Conservation (phyloP, 345 rosid species). For the Chamaenerion angustifolium region DNA sequence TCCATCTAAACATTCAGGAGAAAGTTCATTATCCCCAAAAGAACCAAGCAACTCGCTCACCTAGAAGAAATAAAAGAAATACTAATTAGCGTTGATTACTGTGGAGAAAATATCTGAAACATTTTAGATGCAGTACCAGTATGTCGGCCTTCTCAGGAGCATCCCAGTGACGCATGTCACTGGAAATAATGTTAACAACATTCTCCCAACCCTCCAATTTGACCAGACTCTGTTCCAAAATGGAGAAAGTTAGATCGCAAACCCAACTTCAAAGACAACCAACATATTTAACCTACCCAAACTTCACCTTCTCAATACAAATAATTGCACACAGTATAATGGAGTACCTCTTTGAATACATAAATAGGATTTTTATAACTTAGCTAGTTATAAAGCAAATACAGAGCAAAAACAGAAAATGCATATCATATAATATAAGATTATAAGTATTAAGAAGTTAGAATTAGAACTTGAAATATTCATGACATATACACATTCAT, state of each 20-base stretch:
- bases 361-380: no score
- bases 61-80: conserved; percentile 23
- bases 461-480: not conserved
- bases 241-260: no score
- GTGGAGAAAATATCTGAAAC: not conserved
- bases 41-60: conserved; percentile 94
- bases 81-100: conserved; percentile 3
- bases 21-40: conserved; percentile 97
- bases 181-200: conserved; percentile 67
- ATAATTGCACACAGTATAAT: no score
- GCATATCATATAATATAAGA: no score
- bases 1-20: conserved; percentile 99
- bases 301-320: no score
- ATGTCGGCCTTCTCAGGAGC: conserved; percentile 96
- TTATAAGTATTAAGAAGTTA: no score
- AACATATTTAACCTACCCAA: no score
- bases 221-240: conserved; percentile 53
- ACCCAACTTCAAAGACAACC: no score
- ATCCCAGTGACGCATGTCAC: conserved; percentile 95
- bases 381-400: no score
- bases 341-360: no score
- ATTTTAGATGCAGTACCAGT: conserved; percentile 30
- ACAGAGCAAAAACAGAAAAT: no score
- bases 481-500: not conserved
- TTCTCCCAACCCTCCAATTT: conserved; percentile 90